Percentiles rank a stretch among this genome's conserved stretches.
Conservation (phyloP, 257 asterid species). For the Primulina tabacum region DNA sequence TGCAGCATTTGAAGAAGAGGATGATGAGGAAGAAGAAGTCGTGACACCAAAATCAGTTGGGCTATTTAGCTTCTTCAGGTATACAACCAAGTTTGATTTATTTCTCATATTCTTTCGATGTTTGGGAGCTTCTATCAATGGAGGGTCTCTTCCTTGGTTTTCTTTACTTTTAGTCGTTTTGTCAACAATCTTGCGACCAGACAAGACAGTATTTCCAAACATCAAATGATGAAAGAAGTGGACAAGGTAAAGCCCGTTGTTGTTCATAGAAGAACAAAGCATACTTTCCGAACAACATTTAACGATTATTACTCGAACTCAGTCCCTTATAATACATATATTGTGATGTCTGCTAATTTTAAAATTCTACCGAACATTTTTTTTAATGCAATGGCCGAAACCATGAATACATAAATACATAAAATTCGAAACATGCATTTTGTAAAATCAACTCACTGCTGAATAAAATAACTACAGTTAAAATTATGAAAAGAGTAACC, state of each 20-base stretch:
- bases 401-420: no score
- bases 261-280: background rate
- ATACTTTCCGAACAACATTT: background rate
- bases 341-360: no score
- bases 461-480: no score
- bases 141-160: constrained; percentile 93
- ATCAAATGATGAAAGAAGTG: constrained; percentile 67
- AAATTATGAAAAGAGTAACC: no score
- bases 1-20: constrained; percentile 31
- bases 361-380: no score
- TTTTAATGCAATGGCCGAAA: no score
- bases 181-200: constrained; percentile 57
- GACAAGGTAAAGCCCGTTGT: constrained; percentile 39
- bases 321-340: no score
- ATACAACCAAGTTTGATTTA: constrained; percentile 60
- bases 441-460: no score
- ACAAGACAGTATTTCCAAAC: constrained; percentile 26
- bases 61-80: constrained; percentile 60
- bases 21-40: constrained; percentile 46
- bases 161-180: constrained; percentile 60
- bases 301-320: no score
- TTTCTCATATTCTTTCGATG: constrained; percentile 63
- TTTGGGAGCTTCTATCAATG: constrained; percentile 71
- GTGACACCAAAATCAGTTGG: constrained; percentile 44
- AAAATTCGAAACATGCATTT: no score